Base-by-base conservation (phyloP, 31 red algal genomes). In the Odonthalia washingtoniensis region DNA sequence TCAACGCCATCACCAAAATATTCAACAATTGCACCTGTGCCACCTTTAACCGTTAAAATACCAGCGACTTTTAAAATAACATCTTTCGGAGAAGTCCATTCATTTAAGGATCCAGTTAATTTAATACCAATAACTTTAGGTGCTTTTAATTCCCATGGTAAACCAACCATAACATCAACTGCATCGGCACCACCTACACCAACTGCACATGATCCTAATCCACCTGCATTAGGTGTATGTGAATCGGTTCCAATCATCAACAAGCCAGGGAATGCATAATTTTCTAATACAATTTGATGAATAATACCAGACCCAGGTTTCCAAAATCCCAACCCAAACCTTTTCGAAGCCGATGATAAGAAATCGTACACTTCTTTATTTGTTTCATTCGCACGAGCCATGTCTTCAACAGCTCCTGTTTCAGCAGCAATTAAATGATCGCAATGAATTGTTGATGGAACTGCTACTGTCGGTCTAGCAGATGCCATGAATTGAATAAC, bases 181-280 rank as follows among this genome's bases (percentile, higher is more conserved):
- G 98, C 98, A 90, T 99, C 98, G 16, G 98, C 98, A 39, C 98
- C 98, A 36, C 98, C 98, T 72, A 99, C 98, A 12, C 98, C 98
- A 60, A 99, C 86, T 0, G 98, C 98, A 72, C 87, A 89, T 63
- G 89, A 86, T 42, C 98, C 98, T 24, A 99, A 68, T 6, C 98
- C 98, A 83, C 95, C 98, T 3, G 98, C 98, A 74, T 99, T 99
- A 14, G 93, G 93, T 6, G 98, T 99, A 75, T 99, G 98, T 33
- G 95, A 97, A 74, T 99, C 98, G 3, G 98, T 99, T 32, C 98
- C 98, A 70, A 99, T 99, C 98, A 99, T 99, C 26, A 99, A 65
- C 39, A 92, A 65, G 18, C 98, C 98, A 1, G 98, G 98, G 66
- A 99, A 97, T 17, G 98, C 98, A 68, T 99, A 99, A 76, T 99